Base-by-base conservation (phyloP, 169 alveolate genomes). In the Cryptosporidium tyzzeri region DNA sequence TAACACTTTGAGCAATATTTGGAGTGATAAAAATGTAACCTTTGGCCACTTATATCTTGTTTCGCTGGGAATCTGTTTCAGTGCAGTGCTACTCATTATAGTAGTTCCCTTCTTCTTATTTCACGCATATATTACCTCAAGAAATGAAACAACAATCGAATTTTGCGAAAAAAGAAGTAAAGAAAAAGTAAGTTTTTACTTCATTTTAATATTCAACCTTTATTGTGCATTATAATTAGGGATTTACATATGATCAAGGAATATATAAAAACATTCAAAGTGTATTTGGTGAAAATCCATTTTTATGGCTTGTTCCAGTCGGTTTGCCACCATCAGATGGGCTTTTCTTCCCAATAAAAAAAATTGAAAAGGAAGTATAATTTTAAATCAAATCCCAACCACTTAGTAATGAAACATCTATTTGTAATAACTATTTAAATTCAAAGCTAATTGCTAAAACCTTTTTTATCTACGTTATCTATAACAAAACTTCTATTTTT, bases 321-420 rank as follows among this genome's bases (percentile, higher is more conserved):
- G 94, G 93, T 9, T 85, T 91, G 6, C 94, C 94, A 9, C 70
- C 84, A 12, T 85, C 92, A 18, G 91, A 87, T 39, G 94, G 94
- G 4, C 71, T 92, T 6, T 74, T 73, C 41, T 92, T 92, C 85
- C 93, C 70, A 33, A 18, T 85, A 2, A 61, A 29, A 29, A 80
- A 80, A 80, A 48, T 80, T 45, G 51, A 35, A 7, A 61, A 21
- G 9, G 67, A 70, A 70, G 65, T 48, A 37, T 48, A 44, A 41
- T 70, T 41, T 3, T 67, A 67, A 18, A 67, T 39, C 26, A 1
- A 70, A n/a, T 8, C 39, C 8, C 67, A 1, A 1, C 16, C 2
- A 10, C n/a, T 33, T 67, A 21, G 14, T 14, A 3, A 5, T 14
- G 8, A 37, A 26, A 48, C 12, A 44, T 14, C 39, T 70, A 45